Evolutionary conservation across 352 stramenopile species (phyloP).

Genomic region (Plasmopara viticola): DNA sequence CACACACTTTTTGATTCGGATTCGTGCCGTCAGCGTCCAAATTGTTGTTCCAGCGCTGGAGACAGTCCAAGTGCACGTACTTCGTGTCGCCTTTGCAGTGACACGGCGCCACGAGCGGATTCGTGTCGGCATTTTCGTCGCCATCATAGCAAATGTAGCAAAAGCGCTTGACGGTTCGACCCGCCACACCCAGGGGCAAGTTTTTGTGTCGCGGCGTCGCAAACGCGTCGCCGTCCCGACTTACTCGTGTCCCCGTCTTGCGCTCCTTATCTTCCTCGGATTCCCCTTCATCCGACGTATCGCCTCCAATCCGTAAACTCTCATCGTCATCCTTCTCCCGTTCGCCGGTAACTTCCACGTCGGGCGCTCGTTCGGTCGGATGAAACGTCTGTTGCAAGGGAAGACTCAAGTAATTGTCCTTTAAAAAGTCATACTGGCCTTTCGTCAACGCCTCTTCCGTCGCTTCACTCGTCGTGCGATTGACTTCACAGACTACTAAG

Average conservation of each 20-base stretch:
- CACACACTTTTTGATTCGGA: conserved; percentile 84
- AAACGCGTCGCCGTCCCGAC: conserved; percentile 10
- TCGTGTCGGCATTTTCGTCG: conserved; percentile 77
- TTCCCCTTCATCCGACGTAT: conserved; percentile 74
- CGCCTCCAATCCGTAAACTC: conserved; percentile 27
- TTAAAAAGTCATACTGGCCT: conserved; percentile 82
- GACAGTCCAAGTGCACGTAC: conserved; percentile 89
- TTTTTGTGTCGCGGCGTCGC: conserved; percentile 12
- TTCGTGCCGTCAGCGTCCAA: conserved; percentile 68
- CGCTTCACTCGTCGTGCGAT: conserved; percentile 60
- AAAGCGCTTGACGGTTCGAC: conserved; percentile 48
- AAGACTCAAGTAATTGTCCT: conserved; percentile 83
- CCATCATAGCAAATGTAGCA: conserved; percentile 93
- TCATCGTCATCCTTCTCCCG: conserved; percentile 31
- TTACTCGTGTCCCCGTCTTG: conserved; percentile 19
- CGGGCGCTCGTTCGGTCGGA: conserved; percentile 30
- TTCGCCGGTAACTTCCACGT: conserved; percentile 35
- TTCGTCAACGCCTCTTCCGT: conserved; percentile 73
- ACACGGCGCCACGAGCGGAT: conserved; percentile 87
- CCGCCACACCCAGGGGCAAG: conserved; percentile 38
- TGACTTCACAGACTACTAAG: conserved; percentile 88
- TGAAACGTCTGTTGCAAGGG: conserved; percentile 80
- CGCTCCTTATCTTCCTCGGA: conserved; percentile 76
- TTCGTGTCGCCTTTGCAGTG: conserved; percentile 90
- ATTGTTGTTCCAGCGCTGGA: conserved; percentile 91